These are phyloP conservation scores for Galeopsis tetrahit DNA, from an alignment of 257 asterid genomes.

Conservation along the genomic window DNA sequence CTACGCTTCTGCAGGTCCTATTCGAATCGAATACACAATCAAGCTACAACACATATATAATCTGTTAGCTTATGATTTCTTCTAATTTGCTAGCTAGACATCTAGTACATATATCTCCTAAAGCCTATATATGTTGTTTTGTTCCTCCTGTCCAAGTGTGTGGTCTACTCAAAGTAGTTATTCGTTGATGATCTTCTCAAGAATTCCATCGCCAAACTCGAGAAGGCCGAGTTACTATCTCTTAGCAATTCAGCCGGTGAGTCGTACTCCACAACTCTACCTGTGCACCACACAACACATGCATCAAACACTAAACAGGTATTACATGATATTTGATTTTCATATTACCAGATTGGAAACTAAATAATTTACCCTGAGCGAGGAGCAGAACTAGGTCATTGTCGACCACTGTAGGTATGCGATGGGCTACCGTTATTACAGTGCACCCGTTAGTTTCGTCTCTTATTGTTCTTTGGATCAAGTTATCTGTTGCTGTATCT, in stretches of 20 bases:
- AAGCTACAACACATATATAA: too few species aligned
- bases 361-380: slow-evolving; percentile 60
- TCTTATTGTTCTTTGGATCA: slow-evolving; percentile 74
- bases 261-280: slow-evolving; percentile 65
- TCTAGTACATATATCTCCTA: not conserved
- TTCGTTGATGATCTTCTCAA: slow-evolving; percentile 59
- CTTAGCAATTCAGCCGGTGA: slow-evolving; percentile 60
- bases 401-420: slow-evolving; percentile 85
- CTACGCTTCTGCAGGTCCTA: too few species aligned
- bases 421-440: slow-evolving; percentile 83
- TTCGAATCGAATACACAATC: too few species aligned
- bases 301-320: not conserved
- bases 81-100: too few species aligned
- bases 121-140: not conserved
- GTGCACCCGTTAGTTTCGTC: slow-evolving; percentile 74
- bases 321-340: not conserved
- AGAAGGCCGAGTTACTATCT: slow-evolving; percentile 62
- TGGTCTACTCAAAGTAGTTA: not conserved
- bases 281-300: slow-evolving; percentile 42
- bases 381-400: slow-evolving; percentile 81
- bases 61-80: too few species aligned
- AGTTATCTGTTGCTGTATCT: slow-evolving; percentile 68
- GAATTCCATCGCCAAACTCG: slow-evolving; percentile 72
- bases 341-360: not conserved
- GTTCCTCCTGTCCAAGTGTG: not conserved